These are phyloP conservation scores for Coniochaeta sp. DNA, from an alignment of 2,329 filamentous ascomycete species.

Conservation along the genomic window DNA sequence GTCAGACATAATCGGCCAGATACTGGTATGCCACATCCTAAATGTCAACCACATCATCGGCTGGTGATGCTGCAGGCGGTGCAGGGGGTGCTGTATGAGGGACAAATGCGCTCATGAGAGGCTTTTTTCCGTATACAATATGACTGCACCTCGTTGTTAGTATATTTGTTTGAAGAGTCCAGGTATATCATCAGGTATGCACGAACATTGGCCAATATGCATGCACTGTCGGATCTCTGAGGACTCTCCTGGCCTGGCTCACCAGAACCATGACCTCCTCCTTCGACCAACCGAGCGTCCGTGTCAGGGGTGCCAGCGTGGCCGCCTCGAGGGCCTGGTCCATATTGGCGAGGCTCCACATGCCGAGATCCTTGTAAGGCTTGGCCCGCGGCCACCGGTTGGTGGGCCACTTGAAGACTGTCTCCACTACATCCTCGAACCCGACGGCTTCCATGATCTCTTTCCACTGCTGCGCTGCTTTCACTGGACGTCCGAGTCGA, in stretches of 20 bases:
- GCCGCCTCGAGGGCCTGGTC: slow-evolving; percentile 15
- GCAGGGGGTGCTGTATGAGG: background rate
- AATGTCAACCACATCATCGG: background rate
- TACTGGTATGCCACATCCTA: background rate
- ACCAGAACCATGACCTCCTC: slow-evolving; percentile 17
- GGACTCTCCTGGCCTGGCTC: slow-evolving; percentile 5
- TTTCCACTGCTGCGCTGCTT: slow-evolving; percentile 5
- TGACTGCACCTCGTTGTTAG: background rate
- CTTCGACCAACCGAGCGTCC: slow-evolving; percentile 16
- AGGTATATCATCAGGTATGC: background rate
- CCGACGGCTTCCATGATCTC: slow-evolving; percentile 14
- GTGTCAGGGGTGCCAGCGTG: slow-evolving; percentile 18
- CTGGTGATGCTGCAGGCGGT: background rate
- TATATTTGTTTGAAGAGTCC: background rate
- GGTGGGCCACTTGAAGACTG: slow-evolving; percentile 17
- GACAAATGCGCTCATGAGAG: background rate
- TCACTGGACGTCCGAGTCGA: slow-evolving; percentile 5
- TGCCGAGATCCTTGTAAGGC: slow-evolving; percentile 16
- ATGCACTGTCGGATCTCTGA: slow-evolving; percentile 9
- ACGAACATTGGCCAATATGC: slow-evolving; percentile 13
- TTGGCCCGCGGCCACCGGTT: slow-evolving; percentile 19
- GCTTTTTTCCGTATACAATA: slow-evolving; percentile 1
- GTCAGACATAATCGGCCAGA: background rate
- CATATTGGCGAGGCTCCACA: slow-evolving; percentile 15
- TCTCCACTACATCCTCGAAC: slow-evolving; percentile 17